These are phyloP conservation scores for Ophiocordyceps polyrhachis-furcata DNA, from an alignment of 2,329 filamentous ascomycete species.

Conservation along the genomic window DNA sequence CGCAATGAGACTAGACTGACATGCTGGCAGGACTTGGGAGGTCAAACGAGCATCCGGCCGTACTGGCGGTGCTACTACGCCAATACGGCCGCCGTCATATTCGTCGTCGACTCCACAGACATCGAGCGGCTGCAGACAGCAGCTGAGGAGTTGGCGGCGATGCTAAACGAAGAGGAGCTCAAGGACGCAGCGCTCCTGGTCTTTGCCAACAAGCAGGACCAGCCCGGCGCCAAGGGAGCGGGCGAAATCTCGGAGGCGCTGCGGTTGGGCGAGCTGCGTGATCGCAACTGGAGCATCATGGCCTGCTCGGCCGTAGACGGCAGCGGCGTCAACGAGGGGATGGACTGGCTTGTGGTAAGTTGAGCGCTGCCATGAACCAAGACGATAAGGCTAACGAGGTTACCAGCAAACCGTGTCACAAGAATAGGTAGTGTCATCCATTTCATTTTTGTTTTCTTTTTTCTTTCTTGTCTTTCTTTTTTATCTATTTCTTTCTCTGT, in stretches of 20 bases:
- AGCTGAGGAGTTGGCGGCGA: slow-evolving; percentile 77
- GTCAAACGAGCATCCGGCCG: slow-evolving; percentile 94
- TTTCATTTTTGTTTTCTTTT: background rate
- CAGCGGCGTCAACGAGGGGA: slow-evolving; percentile 84
- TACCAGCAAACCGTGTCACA: slow-evolving; percentile 18
- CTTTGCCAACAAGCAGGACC: slow-evolving; percentile 98
- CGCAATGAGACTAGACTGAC: too few species aligned
- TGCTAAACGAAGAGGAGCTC: slow-evolving; percentile 94
- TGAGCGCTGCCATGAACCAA: background rate
- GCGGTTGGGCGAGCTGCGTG: slow-evolving; percentile 73
- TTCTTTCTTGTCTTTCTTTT: background rate
- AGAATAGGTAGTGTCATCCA: slow-evolving; percentile 9
- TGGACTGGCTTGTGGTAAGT: slow-evolving; percentile 93
- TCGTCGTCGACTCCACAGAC: slow-evolving; percentile 96
- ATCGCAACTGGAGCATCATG: slow-evolving; percentile 98
- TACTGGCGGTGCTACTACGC: slow-evolving; percentile 99
- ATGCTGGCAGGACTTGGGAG: slow-evolving; percentile 57
- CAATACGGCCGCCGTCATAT: slow-evolving; percentile 95
- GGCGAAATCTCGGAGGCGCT: slow-evolving; percentile 93
- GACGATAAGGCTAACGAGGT: background rate
- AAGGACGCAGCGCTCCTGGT: slow-evolving; percentile 83
- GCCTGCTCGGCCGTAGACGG: slow-evolving; percentile 94
- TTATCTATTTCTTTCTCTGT: slow-evolving; percentile 4
- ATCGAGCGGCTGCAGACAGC: slow-evolving; percentile 88
- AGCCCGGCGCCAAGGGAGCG: slow-evolving; percentile 88